Evolutionary conservation across 164 flowering plant species (phyloP), one percentile per base, ranked within the genome.

Genomic region (Akebia trifoliata): DNA sequence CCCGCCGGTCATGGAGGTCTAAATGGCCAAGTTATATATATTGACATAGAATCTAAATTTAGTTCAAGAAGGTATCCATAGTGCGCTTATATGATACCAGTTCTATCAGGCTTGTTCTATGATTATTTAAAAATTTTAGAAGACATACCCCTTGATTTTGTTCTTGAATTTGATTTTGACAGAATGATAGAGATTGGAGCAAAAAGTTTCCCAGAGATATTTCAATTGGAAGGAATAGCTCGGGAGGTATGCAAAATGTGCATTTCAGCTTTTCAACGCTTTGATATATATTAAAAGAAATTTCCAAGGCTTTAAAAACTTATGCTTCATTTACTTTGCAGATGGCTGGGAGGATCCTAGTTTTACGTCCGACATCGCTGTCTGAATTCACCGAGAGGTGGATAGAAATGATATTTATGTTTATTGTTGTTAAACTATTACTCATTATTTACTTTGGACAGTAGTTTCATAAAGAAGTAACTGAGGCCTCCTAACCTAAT

Each of bases 281-380:
- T 54, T 39, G 29, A 7, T 21, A 30, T 4, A 21, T 34, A 20
- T 51, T 34, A 22, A 25, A 29, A 52, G 8, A 7, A 4, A 30
- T 15, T 18, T 17, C 15, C 8, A 2, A 4, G 37, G 29, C 34
- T 22, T 2, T 31, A 7, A 22, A 17, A 1, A 10, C 20, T 9
- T 47, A 15, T 31, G 29, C 38, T 53, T 61, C 24, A 18, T 62
- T 28, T 59, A 24, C 63, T 48, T 66, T 63, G 48, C 74, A 90
- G 97, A 83, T 87, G 89, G 90, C 89, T 50, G 93, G 90, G 39
- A 79, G 90, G 72, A 85, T 90, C 65, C 59, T 87, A 22, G 95
- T 90, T 61, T 63, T 90, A 73, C 80, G 62, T 44, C 93, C 97
- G n/a, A 36, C 83, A 56, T 77, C 93, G 57, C 67, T 90, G 28